These are phyloP conservation scores for Carex arenaria DNA, from an alignment of 202 grass and related monocot species.

Conservation along the genomic window DNA sequence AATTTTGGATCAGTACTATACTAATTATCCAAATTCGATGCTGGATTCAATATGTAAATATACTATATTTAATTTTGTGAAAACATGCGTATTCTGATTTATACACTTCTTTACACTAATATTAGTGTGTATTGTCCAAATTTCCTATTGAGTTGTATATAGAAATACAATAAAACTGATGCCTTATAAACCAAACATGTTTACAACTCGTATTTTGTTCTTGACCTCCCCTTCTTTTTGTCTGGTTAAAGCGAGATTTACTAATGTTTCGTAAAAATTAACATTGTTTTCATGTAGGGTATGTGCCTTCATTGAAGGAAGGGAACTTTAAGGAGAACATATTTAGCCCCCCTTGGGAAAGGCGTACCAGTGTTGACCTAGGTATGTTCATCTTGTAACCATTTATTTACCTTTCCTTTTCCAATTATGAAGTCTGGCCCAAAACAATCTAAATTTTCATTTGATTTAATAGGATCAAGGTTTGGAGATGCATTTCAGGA, in stretches of 20 bases:
- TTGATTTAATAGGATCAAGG: constrained; percentile 49
- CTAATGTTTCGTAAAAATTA: not conserved
- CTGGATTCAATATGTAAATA: not conserved
- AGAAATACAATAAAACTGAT: constrained; percentile 3
- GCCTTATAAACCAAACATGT: not conserved
- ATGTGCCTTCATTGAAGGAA: constrained; percentile 85
- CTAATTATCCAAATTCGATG: not conserved
- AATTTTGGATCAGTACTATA: not conserved
- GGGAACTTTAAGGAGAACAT: constrained; percentile 94
- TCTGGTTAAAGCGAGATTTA: not conserved
- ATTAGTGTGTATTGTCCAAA: not conserved
- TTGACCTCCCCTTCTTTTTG: not conserved
- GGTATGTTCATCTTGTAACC: constrained; percentile 37
- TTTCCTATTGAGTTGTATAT: not conserved
- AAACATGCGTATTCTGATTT: not conserved
- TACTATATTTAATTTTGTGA: not conserved
- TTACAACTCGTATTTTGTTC: not conserved
- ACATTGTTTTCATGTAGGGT: constrained; percentile 41
- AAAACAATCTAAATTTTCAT: constrained; percentile 19
- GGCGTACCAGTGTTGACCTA: constrained; percentile 69
- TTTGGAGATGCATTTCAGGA: constrained; percentile 98
- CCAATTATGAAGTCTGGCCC: not conserved
- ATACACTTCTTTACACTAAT: not conserved
- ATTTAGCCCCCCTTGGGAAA: constrained; percentile 87
- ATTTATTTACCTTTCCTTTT: not conserved